phyloP scores from a whole-genome alignment of 768 basidiomycete genomes.

The Boletus rex-veris region DNA sequence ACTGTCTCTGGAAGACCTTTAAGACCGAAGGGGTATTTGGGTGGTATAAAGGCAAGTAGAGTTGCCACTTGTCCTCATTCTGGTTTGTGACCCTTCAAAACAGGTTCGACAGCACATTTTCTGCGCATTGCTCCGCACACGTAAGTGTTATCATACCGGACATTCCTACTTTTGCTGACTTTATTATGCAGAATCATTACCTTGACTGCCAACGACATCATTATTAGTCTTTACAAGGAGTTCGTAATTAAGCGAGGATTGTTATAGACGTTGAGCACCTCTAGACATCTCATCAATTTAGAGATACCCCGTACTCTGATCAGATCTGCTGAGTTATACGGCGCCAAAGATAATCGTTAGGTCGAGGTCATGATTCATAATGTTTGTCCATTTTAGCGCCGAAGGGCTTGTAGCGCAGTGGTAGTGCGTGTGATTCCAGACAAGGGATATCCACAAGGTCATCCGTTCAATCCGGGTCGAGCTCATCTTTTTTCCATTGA shows the following conservation, averaged over 20 bases:
- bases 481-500: conserved; percentile 19
- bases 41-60: conserved; percentile 84
- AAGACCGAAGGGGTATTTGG: conserved; percentile 84
- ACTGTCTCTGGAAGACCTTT: conserved; percentile 96
- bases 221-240: conserved; percentile 64
- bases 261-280: conserved; percentile 5
- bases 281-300: not conserved
- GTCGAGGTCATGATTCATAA: no score
- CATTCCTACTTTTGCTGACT: not conserved
- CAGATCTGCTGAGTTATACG: not conserved
- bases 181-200: conserved; percentile 68
- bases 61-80: not conserved
- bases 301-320: not conserved
- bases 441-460: conserved; percentile 36
- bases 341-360: no score
- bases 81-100: not conserved
- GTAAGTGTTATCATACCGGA: conserved; percentile 40
- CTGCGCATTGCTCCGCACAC: conserved; percentile 91
- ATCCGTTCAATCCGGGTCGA: conserved; percentile 45
- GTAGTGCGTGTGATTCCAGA: conserved; percentile 36
- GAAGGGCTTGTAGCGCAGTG: conserved; percentile 28
- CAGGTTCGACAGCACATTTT: conserved; percentile 92
- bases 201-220: conserved; percentile 82
- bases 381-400: not conserved
- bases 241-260: conserved; percentile 8